Conservation (phyloP, 2,329 filamentous ascomycete species). For the Fusarium sp. region DNA sequence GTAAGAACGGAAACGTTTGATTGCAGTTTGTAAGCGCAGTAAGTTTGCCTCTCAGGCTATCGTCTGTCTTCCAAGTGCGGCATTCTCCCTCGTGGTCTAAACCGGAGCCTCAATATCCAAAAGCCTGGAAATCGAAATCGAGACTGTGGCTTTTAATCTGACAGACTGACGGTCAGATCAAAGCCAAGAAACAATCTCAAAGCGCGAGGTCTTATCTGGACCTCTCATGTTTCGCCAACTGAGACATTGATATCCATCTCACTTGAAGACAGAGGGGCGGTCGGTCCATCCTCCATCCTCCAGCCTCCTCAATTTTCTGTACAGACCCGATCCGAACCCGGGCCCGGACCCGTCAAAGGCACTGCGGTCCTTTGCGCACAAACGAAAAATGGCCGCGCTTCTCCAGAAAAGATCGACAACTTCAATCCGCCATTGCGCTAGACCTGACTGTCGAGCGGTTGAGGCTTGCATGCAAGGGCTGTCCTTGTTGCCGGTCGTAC, state of each 20-base stretch:
- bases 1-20: conserved; percentile 4
- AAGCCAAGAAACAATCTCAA: conserved; percentile 11
- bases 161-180: conserved; percentile 7
- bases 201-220: conserved; percentile 1
- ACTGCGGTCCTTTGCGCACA: conserved; percentile 14
- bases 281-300: neutral
- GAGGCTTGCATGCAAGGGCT: conserved; percentile 33
- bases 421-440: conserved; percentile 15
- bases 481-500: conserved; percentile 26
- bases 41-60: neutral
- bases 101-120: neutral
- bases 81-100: conserved; percentile 4
- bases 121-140: conserved; percentile 1
- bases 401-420: conserved; percentile 5
- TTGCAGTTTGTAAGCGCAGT: neutral
- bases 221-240: conserved; percentile 23
- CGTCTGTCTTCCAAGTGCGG: conserved; percentile 6
- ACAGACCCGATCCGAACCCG: conserved; percentile 42
- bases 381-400: conserved; percentile 32
- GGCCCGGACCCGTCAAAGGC: conserved; percentile 39
- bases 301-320: conserved; percentile 35
- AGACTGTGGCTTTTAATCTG: neutral
- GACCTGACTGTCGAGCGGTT: conserved; percentile 24
- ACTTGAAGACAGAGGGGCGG: conserved; percentile 12
- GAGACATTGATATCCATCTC: conserved; percentile 29